Evolutionary conservation across 2,329 filamentous ascomycete species (phyloP).

Genomic region (Aspergillus sp.): DNA sequence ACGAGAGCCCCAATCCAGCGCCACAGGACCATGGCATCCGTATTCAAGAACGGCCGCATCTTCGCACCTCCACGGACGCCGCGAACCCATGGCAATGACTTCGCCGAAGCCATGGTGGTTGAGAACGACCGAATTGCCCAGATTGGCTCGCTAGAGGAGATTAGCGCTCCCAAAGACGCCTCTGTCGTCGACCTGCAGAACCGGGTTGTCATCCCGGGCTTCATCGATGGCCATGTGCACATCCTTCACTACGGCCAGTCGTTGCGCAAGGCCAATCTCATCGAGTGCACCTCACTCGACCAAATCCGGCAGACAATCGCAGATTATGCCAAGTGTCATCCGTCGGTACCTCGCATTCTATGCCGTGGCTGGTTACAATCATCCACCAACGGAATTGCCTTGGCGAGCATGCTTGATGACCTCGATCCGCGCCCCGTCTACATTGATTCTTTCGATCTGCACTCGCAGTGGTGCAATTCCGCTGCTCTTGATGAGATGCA

Average conservation of each 20-base stretch:
- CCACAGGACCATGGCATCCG: neutral
- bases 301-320: slow-evolving; percentile 37
- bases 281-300: slow-evolving; percentile 32
- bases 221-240: slow-evolving; percentile 44
- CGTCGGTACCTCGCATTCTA: slow-evolving; percentile 32
- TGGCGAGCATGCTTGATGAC: slow-evolving; percentile 41
- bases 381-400: slow-evolving; percentile 36
- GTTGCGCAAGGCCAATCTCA: slow-evolving; percentile 36
- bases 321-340: slow-evolving; percentile 32
- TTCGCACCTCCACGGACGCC: neutral
- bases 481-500: slow-evolving; percentile 39
- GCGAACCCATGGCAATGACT: slow-evolving; percentile 8
- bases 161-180: slow-evolving; percentile 11
- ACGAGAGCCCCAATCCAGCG: too few species aligned
- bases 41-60: slow-evolving; percentile 8
- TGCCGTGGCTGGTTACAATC: slow-evolving; percentile 43
- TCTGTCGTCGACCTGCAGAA: slow-evolving; percentile 26
- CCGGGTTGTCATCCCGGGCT: slow-evolving; percentile 36
- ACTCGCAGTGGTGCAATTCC: slow-evolving; percentile 44
- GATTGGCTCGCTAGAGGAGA: slow-evolving; percentile 28
- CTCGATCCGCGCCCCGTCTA: slow-evolving; percentile 41
- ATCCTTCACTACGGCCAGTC: slow-evolving; percentile 43
- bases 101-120: slow-evolving; percentile 31
- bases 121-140: slow-evolving; percentile 33
- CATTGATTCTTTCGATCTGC: slow-evolving; percentile 42